Conservation (phyloP, 805 yeast genomes). For the Schwanniomyces sp. region DNA sequence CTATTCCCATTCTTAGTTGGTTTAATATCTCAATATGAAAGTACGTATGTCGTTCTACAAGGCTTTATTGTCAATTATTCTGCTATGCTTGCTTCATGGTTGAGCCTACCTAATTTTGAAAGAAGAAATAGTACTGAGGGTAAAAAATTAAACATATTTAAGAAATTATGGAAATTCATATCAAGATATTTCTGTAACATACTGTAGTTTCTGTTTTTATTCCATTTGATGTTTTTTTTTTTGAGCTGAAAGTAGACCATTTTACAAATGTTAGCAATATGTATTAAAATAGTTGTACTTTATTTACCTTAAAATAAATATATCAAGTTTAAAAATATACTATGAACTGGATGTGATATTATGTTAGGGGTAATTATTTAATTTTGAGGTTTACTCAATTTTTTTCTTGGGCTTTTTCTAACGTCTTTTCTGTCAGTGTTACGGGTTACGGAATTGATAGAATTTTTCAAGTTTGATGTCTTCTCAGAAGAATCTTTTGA, state of each 20-base stretch:
- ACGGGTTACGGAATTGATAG: background rate
- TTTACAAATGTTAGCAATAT: background rate
- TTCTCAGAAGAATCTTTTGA: background rate
- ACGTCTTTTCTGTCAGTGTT: conserved; percentile 5
- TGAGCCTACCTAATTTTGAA: conserved; percentile 36
- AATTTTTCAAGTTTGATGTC: background rate
- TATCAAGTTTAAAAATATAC: background rate
- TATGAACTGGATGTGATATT: background rate
- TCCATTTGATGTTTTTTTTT: too few species aligned
- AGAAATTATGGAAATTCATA: conserved; percentile 13
- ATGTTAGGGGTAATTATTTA: too few species aligned
- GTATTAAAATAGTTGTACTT: background rate
- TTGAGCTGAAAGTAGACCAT: too few species aligned
- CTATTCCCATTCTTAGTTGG: conserved; percentile 57
- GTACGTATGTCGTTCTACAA: conserved; percentile 53
- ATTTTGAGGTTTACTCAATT: conserved; percentile 3
- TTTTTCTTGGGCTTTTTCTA: background rate
- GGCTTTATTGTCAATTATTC: conserved; percentile 38
- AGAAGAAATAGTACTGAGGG: conserved; percentile 1
- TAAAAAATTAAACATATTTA: background rate
- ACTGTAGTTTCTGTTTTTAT: too few species aligned
- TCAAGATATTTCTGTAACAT: too few species aligned
- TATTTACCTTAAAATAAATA: background rate
- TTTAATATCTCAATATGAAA: conserved; percentile 42
- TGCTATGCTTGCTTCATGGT: conserved; percentile 38